Percentiles rank a stretch among this genome's conserved stretches.
These are phyloP conservation scores for Asterophora parasitica DNA, from an alignment of 768 basidiomycete species.

Conservation along the genomic window DNA sequence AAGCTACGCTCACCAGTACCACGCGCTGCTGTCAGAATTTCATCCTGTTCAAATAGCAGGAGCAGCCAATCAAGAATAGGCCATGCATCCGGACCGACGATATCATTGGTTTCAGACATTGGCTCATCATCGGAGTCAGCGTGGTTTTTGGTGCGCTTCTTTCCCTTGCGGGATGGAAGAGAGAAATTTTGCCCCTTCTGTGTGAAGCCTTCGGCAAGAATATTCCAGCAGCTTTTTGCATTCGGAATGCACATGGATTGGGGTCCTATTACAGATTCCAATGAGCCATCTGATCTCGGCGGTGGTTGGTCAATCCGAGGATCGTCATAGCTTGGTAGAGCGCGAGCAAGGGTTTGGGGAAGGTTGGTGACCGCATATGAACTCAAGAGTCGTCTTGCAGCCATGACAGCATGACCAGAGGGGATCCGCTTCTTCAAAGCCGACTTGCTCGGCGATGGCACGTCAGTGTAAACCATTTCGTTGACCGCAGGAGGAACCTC, in stretches of 20 bases:
- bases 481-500: constrained; percentile 25
- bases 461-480: constrained; percentile 17
- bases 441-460: constrained; percentile 48
- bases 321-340: constrained; percentile 47
- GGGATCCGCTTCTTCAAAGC: constrained; percentile 33
- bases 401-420: constrained; percentile 41
- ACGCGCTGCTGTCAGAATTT: constrained; percentile 30
- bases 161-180: constrained; percentile 31
- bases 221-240: constrained; percentile 56
- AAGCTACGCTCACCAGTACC: constrained; percentile 32
- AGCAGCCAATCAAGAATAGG: constrained; percentile 67
- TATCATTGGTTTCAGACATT: constrained; percentile 17
- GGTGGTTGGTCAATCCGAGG: constrained; percentile 15
- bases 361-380: constrained; percentile 55
- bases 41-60: constrained; percentile 64
- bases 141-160: constrained; percentile 22
- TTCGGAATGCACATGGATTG: constrained; percentile 50
- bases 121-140: constrained; percentile 9
- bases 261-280: constrained; percentile 54
- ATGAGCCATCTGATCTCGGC: constrained; percentile 27
- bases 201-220: constrained; percentile 52
- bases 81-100: constrained; percentile 65
- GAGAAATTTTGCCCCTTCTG: constrained; percentile 27
- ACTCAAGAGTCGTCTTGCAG: constrained; percentile 49
- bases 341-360: constrained; percentile 46